Conservation (phyloP, 2,329 filamentous ascomycete genomes). For the Rutstroemia sp. region DNA sequence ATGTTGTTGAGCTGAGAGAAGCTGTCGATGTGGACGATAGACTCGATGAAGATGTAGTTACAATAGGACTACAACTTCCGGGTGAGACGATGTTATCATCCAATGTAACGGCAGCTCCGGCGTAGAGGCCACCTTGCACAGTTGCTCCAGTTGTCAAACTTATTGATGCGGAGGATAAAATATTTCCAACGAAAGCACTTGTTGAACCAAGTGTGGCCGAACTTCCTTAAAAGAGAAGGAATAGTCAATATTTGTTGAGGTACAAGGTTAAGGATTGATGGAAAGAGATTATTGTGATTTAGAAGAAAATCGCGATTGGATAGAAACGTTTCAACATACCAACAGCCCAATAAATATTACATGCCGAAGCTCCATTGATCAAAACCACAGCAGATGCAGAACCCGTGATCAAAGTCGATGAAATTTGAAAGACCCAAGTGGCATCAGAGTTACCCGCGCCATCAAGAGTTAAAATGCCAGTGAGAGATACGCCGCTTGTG, state of each 20-base stretch:
- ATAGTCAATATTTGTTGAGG: background rate
- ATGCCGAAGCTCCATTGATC: slow-evolving; percentile 6
- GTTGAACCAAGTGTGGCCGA: slow-evolving; percentile 9
- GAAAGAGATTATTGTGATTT: background rate
- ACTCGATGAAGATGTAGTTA: background rate
- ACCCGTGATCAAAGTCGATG: slow-evolving; percentile 3
- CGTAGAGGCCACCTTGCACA: slow-evolving; percentile 4
- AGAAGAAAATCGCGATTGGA: background rate
- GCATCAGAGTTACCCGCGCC: slow-evolving; percentile 5
- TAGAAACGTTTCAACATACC: background rate
- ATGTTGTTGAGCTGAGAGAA: background rate
- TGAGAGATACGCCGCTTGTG: background rate
- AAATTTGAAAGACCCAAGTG: slow-evolving; percentile 13
- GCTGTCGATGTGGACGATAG: background rate
- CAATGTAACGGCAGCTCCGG: slow-evolving; percentile 6
- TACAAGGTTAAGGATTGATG: too few species aligned
- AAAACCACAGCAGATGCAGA: slow-evolving; percentile 2
- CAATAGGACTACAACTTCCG: background rate
- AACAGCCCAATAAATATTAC: slow-evolving; percentile 13
- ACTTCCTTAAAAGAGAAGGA: background rate
- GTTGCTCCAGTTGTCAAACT: background rate
- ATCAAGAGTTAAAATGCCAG: slow-evolving; percentile 10
- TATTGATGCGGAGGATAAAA: slow-evolving; percentile 6
- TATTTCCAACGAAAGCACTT: slow-evolving; percentile 8
- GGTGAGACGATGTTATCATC: background rate